A percentile compares a stretch with the other conserved stretches of the same genome.
These are phyloP conservation scores for Pseudogymnoascus sp. DNA, from an alignment of 2,329 filamentous ascomycete species.

Conservation along the genomic window DNA sequence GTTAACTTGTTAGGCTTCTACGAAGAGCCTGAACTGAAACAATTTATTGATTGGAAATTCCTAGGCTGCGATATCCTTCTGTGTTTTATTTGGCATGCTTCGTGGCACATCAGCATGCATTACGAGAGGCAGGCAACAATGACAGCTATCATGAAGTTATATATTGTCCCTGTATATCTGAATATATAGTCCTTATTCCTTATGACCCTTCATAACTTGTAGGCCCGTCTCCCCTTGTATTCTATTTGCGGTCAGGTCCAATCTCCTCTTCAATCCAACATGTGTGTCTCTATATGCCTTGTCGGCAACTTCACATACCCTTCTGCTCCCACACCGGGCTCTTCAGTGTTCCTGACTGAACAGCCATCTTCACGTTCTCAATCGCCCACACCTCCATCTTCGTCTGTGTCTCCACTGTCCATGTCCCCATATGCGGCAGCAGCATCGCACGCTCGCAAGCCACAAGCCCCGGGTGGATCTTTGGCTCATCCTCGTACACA, in stretches of 20 bases:
- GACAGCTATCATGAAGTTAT: not conserved
- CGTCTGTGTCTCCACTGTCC: conserved; percentile 57
- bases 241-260: not conserved
- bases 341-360: conserved; percentile 55
- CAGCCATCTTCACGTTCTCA: conserved; percentile 57
- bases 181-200: not conserved
- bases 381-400: conserved; percentile 73
- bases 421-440: conserved; percentile 81
- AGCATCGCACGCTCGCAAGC: conserved; percentile 65
- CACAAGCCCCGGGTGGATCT: conserved; percentile 65
- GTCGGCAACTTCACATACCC: conserved; percentile 30
- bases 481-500: conserved; percentile 76
- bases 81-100: not conserved
- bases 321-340: conserved; percentile 69
- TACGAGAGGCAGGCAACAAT: not conserved
- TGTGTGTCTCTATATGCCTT: not conserved
- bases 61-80: not conserved
- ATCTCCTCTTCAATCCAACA: not conserved
- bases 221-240: not conserved
- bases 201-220: not conserved
- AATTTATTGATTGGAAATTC: not conserved
- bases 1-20: not conserved
- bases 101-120: not conserved
- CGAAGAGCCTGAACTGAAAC: not conserved
- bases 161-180: not conserved